Evolutionary conservation across 2,329 filamentous ascomycete species (phyloP), one percentile per base, ranked within the genome.

Genomic region (Penicillium occitanis): DNA sequence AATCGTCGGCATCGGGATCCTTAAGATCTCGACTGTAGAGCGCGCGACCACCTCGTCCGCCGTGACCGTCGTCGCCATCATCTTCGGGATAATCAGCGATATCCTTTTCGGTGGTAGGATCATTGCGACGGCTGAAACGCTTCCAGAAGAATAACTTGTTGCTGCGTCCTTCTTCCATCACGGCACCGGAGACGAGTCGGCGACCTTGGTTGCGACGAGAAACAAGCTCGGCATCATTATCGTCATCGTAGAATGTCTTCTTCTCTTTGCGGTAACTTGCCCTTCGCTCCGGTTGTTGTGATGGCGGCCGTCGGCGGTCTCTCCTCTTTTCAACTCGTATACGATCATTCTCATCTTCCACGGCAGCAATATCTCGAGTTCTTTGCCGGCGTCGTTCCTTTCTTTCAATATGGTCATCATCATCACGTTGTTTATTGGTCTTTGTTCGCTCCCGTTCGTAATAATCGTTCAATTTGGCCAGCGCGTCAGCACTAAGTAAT

Each of bases 171-270:
- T 92, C 90, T 72, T 92, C 90, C 70, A 90, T 80, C 19, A 90
- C 78, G 0, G 88, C 88, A 22, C 89, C 90, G 68, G 90, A 92
- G 22, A 90, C 88, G n/a, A 91, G 82, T 68, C 90, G 81, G 65
- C 83, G 83, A 73, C 87, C 86, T 69, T 83, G 84, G 50, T 76
- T 76, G 60, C 79, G 80, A 48, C 78, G 75, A 11, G 79, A 71
- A 42, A 44, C 61, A 28, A 37, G 37, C 17, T 64, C 61, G n/a
- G 14, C 13, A 46, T 64, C 40, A 22, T 37, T 48, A 61, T 65
- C 44, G 3, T 57, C 60, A n/a, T 67, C 68, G 53, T 72, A 62
- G 51, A 66, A 46, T 33, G 57, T 66, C 19, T 40, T 62, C 40
- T 57, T 66, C 60, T 70, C 71, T 51, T 22, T 35, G 8, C 46